These are phyloP conservation scores for Mycena galopus DNA, from an alignment of 768 basidiomycete species.

Conservation along the genomic window DNA sequence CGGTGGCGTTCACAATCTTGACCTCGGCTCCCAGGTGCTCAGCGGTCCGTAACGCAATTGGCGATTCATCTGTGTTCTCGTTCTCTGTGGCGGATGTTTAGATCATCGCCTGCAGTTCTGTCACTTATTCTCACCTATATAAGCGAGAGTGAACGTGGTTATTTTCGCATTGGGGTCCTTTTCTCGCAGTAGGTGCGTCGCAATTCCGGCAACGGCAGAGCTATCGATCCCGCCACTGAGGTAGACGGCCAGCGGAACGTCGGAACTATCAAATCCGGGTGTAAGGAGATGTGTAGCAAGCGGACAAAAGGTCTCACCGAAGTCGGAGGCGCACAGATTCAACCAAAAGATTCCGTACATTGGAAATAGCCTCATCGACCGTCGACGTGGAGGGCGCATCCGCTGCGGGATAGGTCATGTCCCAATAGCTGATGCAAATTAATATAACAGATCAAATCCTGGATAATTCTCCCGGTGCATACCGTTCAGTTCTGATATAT, in stretches of 20 bases:
- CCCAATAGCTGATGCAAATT: neutral
- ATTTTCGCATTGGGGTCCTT: constrained; percentile 28
- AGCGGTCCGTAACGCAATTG: constrained; percentile 26
- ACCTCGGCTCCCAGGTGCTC: constrained; percentile 21
- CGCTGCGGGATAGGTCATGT: constrained; percentile 21
- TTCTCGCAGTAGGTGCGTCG: constrained; percentile 25
- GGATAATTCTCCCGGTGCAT: neutral
- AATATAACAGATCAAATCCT: neutral
- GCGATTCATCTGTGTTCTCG: constrained; percentile 21
- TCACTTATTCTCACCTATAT: constrained; percentile 4
- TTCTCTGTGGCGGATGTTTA: constrained; percentile 10
- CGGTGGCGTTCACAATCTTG: constrained; percentile 18
- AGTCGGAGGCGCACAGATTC: constrained; percentile 32
- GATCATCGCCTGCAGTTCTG: too few relatives aligned
- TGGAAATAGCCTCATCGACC: constrained; percentile 22
- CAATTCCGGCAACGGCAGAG: constrained; percentile 33
- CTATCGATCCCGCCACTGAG: constrained; percentile 40
- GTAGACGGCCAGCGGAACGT: constrained; percentile 35
- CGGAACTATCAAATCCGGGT: neutral
- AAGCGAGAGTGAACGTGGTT: constrained; percentile 30
- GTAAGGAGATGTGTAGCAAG: neutral
- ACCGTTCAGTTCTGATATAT: constrained; percentile 17
- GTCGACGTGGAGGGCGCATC: neutral
- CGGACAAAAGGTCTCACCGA: constrained; percentile 4
- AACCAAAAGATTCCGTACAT: constrained; percentile 16